A percentile compares a stretch with the other conserved stretches of the same genome.
Conservation (phyloP, 768 basidiomycete genomes). For the Termitomyces sp. region DNA sequence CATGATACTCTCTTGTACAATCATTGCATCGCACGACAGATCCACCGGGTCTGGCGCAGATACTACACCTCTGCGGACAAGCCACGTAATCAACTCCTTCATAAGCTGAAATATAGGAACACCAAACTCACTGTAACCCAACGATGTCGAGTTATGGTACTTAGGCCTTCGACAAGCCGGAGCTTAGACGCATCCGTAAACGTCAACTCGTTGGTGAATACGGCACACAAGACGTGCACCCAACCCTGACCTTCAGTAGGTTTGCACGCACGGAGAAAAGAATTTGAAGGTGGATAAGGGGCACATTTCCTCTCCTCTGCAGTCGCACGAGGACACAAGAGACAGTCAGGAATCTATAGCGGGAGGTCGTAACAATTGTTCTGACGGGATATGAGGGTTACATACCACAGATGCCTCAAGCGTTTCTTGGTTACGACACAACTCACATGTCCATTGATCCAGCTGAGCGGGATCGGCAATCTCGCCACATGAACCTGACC, state of each 20-base stretch:
- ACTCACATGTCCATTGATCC: constrained; percentile 81
- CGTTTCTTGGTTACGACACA: constrained; percentile 80
- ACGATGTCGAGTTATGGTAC: constrained; percentile 59
- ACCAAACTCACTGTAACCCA: constrained; percentile 62
- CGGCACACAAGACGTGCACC: constrained; percentile 87
- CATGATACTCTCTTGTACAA: constrained; percentile 77
- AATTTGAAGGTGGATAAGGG: constrained; percentile 46
- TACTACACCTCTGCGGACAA: constrained; percentile 54
- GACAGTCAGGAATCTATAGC: constrained; percentile 73
- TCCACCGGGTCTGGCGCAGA: constrained; percentile 71
- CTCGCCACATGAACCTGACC: constrained; percentile 64
- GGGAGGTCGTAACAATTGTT: constrained; percentile 1
- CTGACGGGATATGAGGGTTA: constrained; percentile 8
- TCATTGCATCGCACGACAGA: constrained; percentile 82
- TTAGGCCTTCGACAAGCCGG: constrained; percentile 82
- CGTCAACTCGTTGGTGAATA: constrained; percentile 79
- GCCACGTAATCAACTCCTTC: background rate
- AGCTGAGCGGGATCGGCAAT: constrained; percentile 54
- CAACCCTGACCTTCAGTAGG: constrained; percentile 92
- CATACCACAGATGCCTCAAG: constrained; percentile 78
- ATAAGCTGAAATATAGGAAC: background rate
- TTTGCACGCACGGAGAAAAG: constrained; percentile 73
- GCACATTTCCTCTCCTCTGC: constrained; percentile 43
- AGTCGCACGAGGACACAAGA: constrained; percentile 69
- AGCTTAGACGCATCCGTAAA: constrained; percentile 74